Evolutionary conservation across 169 alveolate genomes (phyloP).

Genomic region (Plasmodium cynomolgi): DNA sequence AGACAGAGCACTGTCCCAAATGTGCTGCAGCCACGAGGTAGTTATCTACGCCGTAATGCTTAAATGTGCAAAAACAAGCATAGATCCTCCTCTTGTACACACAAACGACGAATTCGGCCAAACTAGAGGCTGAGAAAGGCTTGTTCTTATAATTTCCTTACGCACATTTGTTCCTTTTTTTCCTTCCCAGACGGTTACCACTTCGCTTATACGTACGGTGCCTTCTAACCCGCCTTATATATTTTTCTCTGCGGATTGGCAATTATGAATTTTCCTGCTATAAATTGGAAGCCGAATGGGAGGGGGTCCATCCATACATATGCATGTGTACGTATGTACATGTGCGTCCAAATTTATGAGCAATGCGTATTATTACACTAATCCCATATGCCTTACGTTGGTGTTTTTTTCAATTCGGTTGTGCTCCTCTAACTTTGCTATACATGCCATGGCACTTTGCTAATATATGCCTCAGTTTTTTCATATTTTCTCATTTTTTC

Average conservation of each 20-base stretch:
- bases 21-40: neutral
- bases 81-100: neutral
- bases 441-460: neutral
- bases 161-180: neutral
- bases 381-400: neutral
- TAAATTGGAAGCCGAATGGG: neutral
- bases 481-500: neutral
- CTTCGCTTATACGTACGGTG: neutral
- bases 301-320: neutral
- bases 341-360: neutral
- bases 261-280: neutral
- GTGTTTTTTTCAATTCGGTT: neutral
- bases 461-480: neutral
- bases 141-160: neutral
- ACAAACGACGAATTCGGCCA: neutral
- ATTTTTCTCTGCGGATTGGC: neutral
- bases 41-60: neutral
- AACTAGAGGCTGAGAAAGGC: neutral
- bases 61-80: neutral
- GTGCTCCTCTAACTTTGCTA: neutral
- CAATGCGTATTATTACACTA: neutral
- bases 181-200: neutral
- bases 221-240: neutral
- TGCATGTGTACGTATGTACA: constrained; percentile 1
- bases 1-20: neutral